Base-by-base conservation (phyloP, 169 alveolate species). In the Cystoisospora suis region DNA sequence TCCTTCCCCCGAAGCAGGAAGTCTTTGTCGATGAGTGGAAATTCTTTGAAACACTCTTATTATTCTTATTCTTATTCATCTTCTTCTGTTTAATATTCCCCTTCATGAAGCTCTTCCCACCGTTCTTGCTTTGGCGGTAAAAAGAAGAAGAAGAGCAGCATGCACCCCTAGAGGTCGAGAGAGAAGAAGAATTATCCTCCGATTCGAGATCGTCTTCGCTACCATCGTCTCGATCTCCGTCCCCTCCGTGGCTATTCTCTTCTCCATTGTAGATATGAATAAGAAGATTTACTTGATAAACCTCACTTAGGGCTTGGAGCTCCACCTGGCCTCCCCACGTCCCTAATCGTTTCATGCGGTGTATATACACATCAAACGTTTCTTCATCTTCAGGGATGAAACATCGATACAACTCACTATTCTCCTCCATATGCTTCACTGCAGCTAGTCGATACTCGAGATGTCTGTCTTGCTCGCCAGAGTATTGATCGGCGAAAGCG, bases 271-370 rank as follows among this genome's bases (percentile, higher is more conserved):
- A 45, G 3, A 86, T 83, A 70, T 86, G 75, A 17, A 86, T 65
- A 38, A 86, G 77, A 20, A 86, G 81, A 34, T 65, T 86, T 20
- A 86, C 90, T 65, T 65, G 15, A 70, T 27, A 86, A 27, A 69
- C 90, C 29, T 58, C 69, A 34, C 81, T 58, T 2, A 86, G 32
- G 17, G 90, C 90, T 53, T 86, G 90, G 42, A 86, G 83, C 83
- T 86, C 90, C 81, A 86, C 12, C 65, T 86, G 90, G 34, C 90
- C 77, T 5, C 90, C 90, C 90, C 90, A 86, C 34, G 72, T 59
- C 44, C 90, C 83, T 2, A 27, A 69, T 38, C 72, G 58, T 3
- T 27, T 42, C 90, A 86, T 86, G 47, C 90, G 90, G 17, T 49
- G n/a, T 32, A 86, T 32, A 32, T 86, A 86, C 61, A 20, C n/a